A percentile compares a stretch with the other conserved stretches of the same genome.
Conservation (phyloP, 2,329 filamentous ascomycete species). For the Periglandula ipomoeae region DNA sequence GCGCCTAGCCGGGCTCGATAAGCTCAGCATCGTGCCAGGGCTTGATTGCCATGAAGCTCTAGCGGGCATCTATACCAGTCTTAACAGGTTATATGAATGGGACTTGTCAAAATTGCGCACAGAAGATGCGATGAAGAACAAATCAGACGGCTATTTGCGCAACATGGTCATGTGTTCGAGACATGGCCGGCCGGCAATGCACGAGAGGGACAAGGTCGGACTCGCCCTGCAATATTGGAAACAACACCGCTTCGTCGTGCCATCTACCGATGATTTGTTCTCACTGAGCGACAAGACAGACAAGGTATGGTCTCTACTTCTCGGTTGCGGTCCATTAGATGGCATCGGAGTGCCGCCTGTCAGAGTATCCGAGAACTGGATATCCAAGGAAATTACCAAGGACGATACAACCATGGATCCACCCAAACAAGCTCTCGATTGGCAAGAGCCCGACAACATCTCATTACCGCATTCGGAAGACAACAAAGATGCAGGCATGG, state of each 20-base stretch:
- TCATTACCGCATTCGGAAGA: slow-evolving; percentile 41
- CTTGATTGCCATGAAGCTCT: slow-evolving; percentile 73
- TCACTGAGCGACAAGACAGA: slow-evolving; percentile 30
- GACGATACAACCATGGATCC: slow-evolving; percentile 31
- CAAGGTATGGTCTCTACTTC: slow-evolving; percentile 55
- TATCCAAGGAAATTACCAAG: slow-evolving; percentile 58
- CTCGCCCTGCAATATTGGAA: slow-evolving; percentile 73
- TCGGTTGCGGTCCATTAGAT: slow-evolving; percentile 51
- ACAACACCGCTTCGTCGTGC: slow-evolving; percentile 42
- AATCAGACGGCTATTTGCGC: slow-evolving; percentile 39
- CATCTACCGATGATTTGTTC: slow-evolving; percentile 26
- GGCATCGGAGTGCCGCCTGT: slow-evolving; percentile 46
- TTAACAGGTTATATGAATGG: slow-evolving; percentile 61
- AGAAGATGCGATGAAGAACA: slow-evolving; percentile 34
- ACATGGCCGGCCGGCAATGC: slow-evolving; percentile 63
- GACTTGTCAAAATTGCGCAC: slow-evolving; percentile 52
- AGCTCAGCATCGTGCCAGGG: slow-evolving; percentile 56
- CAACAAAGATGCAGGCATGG: slow-evolving; percentile 41
- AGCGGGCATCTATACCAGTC: slow-evolving; percentile 61
- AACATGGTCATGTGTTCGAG: slow-evolving; percentile 57
- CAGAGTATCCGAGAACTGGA: slow-evolving; percentile 65
- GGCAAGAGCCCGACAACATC: slow-evolving; percentile 63
- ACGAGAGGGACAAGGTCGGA: slow-evolving; percentile 57
- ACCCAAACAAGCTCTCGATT: slow-evolving; percentile 48
- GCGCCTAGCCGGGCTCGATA: slow-evolving; percentile 59